A percentile compares a stretch with the other conserved stretches of the same genome.
phyloP scores from a whole-genome alignment of 257 asterid genomes.

The Lantana camara region DNA sequence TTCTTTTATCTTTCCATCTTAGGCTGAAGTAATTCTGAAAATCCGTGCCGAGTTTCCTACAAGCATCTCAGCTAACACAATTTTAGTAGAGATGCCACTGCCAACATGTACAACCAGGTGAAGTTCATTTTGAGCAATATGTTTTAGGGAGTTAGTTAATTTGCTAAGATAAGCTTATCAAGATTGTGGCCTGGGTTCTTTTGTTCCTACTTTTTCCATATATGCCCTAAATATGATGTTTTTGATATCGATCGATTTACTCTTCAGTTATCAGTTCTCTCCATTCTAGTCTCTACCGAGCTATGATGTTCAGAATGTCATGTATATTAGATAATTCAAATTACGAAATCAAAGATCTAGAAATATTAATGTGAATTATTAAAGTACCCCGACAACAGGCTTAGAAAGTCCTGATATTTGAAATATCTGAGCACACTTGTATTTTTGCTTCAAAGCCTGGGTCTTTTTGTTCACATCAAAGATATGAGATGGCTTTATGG shows the following conservation, averaged over 20 bases:
- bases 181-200: slow-evolving; percentile 11
- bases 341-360: slow-evolving; percentile 2
- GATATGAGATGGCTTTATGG: slow-evolving; percentile 1
- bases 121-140: slow-evolving; percentile 30
- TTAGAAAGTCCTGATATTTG: slow-evolving; percentile 9
- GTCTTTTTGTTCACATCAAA: slow-evolving; percentile 4
- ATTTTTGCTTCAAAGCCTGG: slow-evolving; percentile 15
- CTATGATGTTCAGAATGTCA: neutral
- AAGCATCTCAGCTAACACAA: slow-evolving; percentile 80
- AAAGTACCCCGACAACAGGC: neutral
- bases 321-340: neutral
- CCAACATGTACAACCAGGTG: slow-evolving; percentile 94
- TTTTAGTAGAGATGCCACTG: slow-evolving; percentile 89
- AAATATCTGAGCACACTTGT: slow-evolving; percentile 12
- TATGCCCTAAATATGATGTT: slow-evolving; percentile 1
- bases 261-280: slow-evolving; percentile 12
- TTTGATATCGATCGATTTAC: neutral
- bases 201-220: slow-evolving; percentile 18
- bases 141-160: neutral
- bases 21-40: slow-evolving; percentile 98
- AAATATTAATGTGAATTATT: slow-evolving; percentile 3
- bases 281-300: neutral
- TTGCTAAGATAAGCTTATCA: neutral
- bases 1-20: slow-evolving; percentile 32
- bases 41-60: slow-evolving; percentile 96